Percentiles rank a stretch among this genome's conserved stretches.
phyloP scores from a whole-genome alignment of 2,329 filamentous ascomycete genomes.

The Calonectria pseudoturangicola region DNA sequence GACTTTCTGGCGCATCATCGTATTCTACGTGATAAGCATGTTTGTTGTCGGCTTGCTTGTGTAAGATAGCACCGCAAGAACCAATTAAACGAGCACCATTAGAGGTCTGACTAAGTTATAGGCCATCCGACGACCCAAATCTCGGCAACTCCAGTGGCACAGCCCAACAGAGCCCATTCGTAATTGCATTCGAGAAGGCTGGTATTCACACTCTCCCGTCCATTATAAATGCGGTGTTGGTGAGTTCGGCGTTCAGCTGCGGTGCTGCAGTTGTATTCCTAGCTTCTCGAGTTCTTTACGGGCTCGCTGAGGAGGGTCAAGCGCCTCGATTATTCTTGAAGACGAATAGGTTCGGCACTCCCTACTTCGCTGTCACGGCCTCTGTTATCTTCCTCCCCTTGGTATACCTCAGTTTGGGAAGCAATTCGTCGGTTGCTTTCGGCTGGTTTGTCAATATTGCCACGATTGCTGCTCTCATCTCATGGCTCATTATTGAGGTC shows the following conservation, averaged over 20 bases:
- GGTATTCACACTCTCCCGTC: constrained; percentile 26
- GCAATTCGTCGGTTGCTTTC: constrained; percentile 12
- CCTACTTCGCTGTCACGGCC: constrained; percentile 13
- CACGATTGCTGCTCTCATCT: constrained; percentile 11
- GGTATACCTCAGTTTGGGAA: constrained; percentile 14
- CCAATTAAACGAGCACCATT: too few relatives aligned
- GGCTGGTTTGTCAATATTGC: constrained; percentile 23
- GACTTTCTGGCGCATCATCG: constrained; percentile 16
- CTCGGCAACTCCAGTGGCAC: constrained; percentile 16
- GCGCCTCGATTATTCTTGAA: constrained; percentile 12
- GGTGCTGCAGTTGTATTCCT: constrained; percentile 30
- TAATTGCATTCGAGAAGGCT: constrained; percentile 27
- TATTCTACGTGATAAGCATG: constrained; percentile 23
- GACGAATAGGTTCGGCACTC: constrained; percentile 23
- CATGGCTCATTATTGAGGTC: constrained; percentile 24
- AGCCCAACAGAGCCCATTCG: constrained; percentile 30
- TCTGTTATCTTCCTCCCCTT: constrained; percentile 11
- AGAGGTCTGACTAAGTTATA: not conserved
- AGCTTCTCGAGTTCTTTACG: constrained; percentile 27
- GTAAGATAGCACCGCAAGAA: not conserved
- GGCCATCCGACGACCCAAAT: constrained; percentile 12
- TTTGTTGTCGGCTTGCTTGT: constrained; percentile 25
- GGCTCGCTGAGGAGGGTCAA: constrained; percentile 24
- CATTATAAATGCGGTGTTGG: constrained; percentile 27
- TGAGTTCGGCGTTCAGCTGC: constrained; percentile 28